Evolutionary conservation across 345 rosid species (phyloP), one percentile per base, ranked within the genome.

Genomic region (Lumnitzera littorea): DNA sequence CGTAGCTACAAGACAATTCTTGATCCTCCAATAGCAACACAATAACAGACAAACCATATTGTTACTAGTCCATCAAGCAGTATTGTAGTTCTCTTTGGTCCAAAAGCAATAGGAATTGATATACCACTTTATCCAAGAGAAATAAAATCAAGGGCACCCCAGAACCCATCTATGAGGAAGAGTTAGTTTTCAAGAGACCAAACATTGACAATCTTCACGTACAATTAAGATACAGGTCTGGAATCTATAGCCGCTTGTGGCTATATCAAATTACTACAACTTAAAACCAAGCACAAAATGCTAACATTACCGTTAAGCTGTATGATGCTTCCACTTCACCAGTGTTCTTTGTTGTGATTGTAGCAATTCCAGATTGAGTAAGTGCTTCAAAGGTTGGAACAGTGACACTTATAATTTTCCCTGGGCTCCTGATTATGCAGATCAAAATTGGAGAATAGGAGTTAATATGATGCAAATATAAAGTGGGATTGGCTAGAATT

Each of bases 241-340:
- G 15, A 51, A 17, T 51, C 24, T 9, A 51, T 15, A 15, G 20
- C 15, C 4, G 15, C 13, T 16, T 16, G 55, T 15, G 11, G 10
- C 55, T 16, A 15, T 11, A 17, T 52, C 1, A 27, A 27, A 27
- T 27, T 27, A 27, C 31, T 27, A 27, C 31, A 27, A 27, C 31
- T 16, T 52, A 16, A 3, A 23, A 52, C 13, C 52, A 58, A 46
- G 11, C 24, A 7, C 27, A 46, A 8, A 60, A 60, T 13, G 3
- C 23, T 50, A 51, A 49, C 23, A 24, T 11, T 82, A 91, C 98
- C 84, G 89, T 83, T 78, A 94, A 82, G 81, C 96, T 84, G 65
- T 88, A 94, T 6, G 97, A 94, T 46, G 97, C 97, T 78, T 94
- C 96, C 55, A 90, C 78, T 76, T 84, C 87, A 76, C 99, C 96